Evolutionary conservation across 306 rosid genomes (phyloP).

Genomic region (Fragaria nilgerrensis): DNA sequence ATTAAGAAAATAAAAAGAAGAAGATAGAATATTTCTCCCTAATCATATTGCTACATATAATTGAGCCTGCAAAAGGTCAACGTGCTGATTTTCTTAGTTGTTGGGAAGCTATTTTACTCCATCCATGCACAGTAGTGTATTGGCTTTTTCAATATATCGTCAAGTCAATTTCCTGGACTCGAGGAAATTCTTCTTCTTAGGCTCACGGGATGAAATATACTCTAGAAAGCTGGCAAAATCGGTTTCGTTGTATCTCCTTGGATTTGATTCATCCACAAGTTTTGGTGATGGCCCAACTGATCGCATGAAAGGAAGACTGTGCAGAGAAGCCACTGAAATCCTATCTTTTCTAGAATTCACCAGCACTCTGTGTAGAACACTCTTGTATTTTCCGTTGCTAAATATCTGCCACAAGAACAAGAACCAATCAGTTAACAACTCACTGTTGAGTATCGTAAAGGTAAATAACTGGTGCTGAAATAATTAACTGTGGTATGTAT

Average conservation of each 20-base stretch:
- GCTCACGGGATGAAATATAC: conserved; percentile 53
- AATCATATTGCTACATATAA: neutral
- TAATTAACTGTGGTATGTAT: neutral
- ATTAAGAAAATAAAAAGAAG: neutral
- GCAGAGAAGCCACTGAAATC: conserved; percentile 73
- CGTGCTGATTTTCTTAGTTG: conserved; percentile 6
- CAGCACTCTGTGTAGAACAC: conserved; percentile 76
- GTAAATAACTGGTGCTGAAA: too few relatives aligned
- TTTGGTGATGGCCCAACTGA: conserved; percentile 55
- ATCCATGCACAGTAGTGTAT: neutral
- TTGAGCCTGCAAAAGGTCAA: conserved; percentile 2
- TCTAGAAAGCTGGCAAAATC: conserved; percentile 55
- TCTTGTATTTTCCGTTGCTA: conserved; percentile 89
- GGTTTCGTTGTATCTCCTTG: conserved; percentile 66
- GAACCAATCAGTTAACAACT: neutral
- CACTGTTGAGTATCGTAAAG: too few relatives aligned
- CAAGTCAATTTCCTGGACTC: conserved; percentile 62
- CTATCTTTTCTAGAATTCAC: conserved; percentile 54
- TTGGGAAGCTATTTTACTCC: neutral
- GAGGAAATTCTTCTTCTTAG: conserved; percentile 61
- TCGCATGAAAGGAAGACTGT: conserved; percentile 48
- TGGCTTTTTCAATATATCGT: neutral
- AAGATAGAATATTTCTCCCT: neutral
- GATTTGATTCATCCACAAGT: conserved; percentile 60
- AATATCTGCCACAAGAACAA: conserved; percentile 51